Evolutionary conservation across 2,329 filamentous ascomycete species (phyloP).

Genomic region (Tolypocladium amazonense): DNA sequence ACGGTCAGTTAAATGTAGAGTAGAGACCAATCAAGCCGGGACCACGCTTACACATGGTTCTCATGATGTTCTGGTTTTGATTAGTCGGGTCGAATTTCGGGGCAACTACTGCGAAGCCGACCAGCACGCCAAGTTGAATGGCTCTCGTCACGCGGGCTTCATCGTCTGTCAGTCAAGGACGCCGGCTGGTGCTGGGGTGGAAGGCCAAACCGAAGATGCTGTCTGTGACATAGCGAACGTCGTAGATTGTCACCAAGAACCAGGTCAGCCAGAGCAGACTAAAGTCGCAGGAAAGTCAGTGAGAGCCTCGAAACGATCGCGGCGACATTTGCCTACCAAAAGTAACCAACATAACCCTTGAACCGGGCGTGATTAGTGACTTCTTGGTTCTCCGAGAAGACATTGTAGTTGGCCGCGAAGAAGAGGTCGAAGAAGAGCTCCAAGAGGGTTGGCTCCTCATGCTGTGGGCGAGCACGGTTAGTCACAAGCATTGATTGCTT

Average conservation of each 20-base stretch:
- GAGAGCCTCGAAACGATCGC: not conserved
- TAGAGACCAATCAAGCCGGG: not conserved
- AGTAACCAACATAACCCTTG: constrained; percentile 24
- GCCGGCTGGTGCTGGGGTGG: not conserved
- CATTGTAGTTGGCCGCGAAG: constrained; percentile 50
- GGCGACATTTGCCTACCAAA: constrained; percentile 12
- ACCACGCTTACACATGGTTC: constrained; percentile 25
- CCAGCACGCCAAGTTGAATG: constrained; percentile 52
- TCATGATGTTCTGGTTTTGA: constrained; percentile 26
- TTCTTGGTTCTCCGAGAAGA: constrained; percentile 32
- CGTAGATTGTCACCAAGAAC: constrained; percentile 53
- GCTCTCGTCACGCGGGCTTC: constrained; percentile 44
- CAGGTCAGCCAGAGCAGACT: constrained; percentile 59
- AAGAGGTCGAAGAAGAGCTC: constrained; percentile 29
- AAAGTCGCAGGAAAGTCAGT: not conserved
- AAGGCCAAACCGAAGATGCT: constrained; percentile 39
- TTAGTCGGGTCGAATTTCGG: constrained; percentile 29
- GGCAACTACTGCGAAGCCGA: constrained; percentile 53
- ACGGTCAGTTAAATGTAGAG: not conserved
- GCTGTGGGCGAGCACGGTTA: constrained; percentile 7
- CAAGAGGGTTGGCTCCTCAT: constrained; percentile 23
- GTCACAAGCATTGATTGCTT: not conserved
- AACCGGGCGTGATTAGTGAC: constrained; percentile 21
- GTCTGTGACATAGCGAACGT: constrained; percentile 55
- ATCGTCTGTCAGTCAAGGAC: not conserved